Conservation (phyloP, 2,329 filamentous ascomycete genomes). For the Aspergillus sp. region DNA sequence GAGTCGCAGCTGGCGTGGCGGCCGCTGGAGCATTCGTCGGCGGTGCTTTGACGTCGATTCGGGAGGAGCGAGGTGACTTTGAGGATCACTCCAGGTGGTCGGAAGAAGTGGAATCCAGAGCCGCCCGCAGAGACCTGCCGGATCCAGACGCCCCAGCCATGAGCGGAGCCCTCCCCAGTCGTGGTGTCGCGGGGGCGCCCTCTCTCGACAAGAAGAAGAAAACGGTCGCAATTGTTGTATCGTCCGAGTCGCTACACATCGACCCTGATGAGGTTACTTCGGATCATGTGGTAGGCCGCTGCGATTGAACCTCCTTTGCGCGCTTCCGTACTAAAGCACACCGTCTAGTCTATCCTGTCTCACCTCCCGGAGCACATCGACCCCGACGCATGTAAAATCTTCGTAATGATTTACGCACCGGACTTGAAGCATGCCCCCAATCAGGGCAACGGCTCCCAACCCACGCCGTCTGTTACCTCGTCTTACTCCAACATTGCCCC, state of each 20-base stretch:
- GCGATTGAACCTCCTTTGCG: neutral
- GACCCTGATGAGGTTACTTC: constrained; percentile 59
- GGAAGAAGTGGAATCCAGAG: constrained; percentile 76
- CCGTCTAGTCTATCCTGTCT: constrained; percentile 73
- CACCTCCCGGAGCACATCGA: constrained; percentile 79
- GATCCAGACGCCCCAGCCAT: constrained; percentile 22
- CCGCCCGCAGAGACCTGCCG: constrained; percentile 33
- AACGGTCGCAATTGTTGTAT: constrained; percentile 85
- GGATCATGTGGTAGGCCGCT: constrained; percentile 75
- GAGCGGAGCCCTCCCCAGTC: constrained; percentile 32
- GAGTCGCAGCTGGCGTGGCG: constrained; percentile 75
- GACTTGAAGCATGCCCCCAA: constrained; percentile 63
- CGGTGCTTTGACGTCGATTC: constrained; percentile 76
- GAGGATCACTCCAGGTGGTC: constrained; percentile 89
- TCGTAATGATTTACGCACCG: constrained; percentile 87
- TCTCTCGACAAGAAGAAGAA: constrained; percentile 56
- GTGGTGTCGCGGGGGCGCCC: constrained; percentile 32
- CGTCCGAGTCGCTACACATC: constrained; percentile 66
- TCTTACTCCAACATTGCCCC: constrained; percentile 85
- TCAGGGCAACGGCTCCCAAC: constrained; percentile 47
- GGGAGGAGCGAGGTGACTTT: constrained; percentile 76
- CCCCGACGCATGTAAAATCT: constrained; percentile 71
- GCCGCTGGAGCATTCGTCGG: constrained; percentile 81
- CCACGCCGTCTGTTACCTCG: constrained; percentile 66
- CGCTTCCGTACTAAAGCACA: constrained; percentile 9